Conservation (phyloP, 768 basidiomycete genomes). For the Erythrobasidium yunnanense region DNA sequence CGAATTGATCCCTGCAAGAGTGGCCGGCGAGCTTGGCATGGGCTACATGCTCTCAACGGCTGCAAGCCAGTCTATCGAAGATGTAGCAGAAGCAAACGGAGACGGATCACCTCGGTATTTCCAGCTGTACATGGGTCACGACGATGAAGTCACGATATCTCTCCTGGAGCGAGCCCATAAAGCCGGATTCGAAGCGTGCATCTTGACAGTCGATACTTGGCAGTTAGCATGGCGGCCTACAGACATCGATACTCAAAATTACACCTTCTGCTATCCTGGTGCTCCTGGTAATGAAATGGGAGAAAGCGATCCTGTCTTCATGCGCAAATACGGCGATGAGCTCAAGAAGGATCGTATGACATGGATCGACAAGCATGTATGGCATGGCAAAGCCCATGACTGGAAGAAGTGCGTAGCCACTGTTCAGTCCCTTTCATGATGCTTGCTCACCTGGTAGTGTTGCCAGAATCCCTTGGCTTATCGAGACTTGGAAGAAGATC, state of each 20-base stretch:
- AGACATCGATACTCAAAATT: conserved; percentile 41
- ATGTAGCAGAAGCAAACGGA: conserved; percentile 60
- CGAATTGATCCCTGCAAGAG: conserved; percentile 60
- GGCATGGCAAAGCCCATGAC: conserved; percentile 46
- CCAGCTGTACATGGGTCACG: conserved; percentile 52
- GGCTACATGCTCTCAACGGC: conserved; percentile 70
- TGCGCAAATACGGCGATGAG: neutral
- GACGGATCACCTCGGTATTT: conserved; percentile 48
- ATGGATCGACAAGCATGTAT: conserved; percentile 5
- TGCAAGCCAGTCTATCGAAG: conserved; percentile 60
- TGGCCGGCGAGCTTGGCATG: conserved; percentile 54
- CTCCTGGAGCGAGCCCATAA: conserved; percentile 48
- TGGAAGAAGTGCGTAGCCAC: no score
- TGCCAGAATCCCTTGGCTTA: conserved; percentile 49
- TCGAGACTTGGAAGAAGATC: conserved; percentile 46
- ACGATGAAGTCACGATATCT: conserved; percentile 49
- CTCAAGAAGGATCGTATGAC: neutral
- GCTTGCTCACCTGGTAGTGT: no score
- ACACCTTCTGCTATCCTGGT: conserved; percentile 38
- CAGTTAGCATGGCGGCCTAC: conserved; percentile 27
- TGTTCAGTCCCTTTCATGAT: no score
- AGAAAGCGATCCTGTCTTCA: neutral
- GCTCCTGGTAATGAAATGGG: conserved; percentile 11
- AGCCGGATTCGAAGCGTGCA: conserved; percentile 45
- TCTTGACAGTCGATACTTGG: conserved; percentile 25